Conservation (phyloP, 192 early-diverging fungal genomes). For the Globomyces pollinis-pini region DNA sequence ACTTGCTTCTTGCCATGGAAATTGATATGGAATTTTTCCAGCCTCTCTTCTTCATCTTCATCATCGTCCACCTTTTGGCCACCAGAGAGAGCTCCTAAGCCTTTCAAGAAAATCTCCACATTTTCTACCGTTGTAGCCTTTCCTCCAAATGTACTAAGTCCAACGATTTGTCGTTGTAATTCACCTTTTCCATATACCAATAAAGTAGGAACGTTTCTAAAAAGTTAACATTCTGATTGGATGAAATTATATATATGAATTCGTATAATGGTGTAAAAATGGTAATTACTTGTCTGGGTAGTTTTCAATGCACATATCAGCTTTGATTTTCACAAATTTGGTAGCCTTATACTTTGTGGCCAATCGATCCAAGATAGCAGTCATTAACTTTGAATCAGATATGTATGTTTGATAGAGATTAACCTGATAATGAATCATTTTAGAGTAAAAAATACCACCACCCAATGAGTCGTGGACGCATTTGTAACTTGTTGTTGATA, state of each 20-base stretch:
- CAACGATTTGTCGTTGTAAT: constrained; percentile 73
- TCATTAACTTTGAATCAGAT: constrained; percentile 80
- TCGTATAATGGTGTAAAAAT: constrained; percentile 18
- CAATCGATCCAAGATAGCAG: constrained; percentile 61
- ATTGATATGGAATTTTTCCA: no score
- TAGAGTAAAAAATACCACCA: constrained; percentile 34
- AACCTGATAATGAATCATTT: constrained; percentile 41
- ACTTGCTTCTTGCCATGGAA: not conserved
- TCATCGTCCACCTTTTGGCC: constrained; percentile 20
- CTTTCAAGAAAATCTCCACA: constrained; percentile 31
- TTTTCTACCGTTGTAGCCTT: constrained; percentile 62
- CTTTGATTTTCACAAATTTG: constrained; percentile 92
- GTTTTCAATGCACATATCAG: constrained; percentile 87
- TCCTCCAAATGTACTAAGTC: constrained; percentile 71
- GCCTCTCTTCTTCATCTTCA: constrained; percentile 26
- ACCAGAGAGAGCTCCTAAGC: constrained; percentile 23
- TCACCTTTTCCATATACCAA: constrained; percentile 87
- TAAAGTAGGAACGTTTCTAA: constrained; percentile 79
- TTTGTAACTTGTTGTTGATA: constrained; percentile 84
- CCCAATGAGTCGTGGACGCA: constrained; percentile 68
- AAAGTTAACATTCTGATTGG: no score
- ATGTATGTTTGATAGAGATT: constrained; percentile 67
- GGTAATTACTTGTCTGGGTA: constrained; percentile 90
- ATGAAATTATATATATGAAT: constrained; percentile 22
- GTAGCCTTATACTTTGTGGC: constrained; percentile 70